Base-by-base conservation (phyloP, 148 eudicot genomes). In the Drosera capensis region DNA sequence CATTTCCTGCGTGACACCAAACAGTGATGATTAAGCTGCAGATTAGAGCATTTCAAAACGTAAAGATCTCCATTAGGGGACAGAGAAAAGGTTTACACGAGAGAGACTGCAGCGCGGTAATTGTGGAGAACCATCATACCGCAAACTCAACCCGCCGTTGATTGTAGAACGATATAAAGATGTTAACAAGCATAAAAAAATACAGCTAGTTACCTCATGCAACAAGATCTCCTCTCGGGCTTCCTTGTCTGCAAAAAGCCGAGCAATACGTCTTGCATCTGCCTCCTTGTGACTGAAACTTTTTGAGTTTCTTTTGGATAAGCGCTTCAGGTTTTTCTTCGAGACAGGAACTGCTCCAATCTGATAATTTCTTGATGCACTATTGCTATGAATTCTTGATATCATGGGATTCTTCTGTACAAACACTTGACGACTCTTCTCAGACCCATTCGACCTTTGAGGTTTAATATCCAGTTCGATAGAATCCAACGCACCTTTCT, bases 191-290 rank as follows among this genome's bases (percentile, higher is more conserved):
- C n/a, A n/a, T n/a, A 45, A 50, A 14, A n/a, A 14, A 28, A 26
- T 19, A 43, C 3, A 5, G n/a, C 39, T 43, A 19, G 14, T 51
- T 74, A 87, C 96, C 96, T 87, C 94, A 37, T 57, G 62, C 64
- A 53, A 62, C 20, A 68, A 51, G 47, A 87, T 65, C 62, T 87
- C 96, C 39, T 79, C 73, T 66, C 44, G 76, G 46, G 75, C 81
- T 72, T 65, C 65, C 68, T 72, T 72, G 17, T 71, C 51, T 46
- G 53, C 63, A 48, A 87, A 70, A 34, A 77, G 66, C 13, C 62
- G 56, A 31, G 72, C 74, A 66, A 79, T 68, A 62, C 63, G 54
- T 41, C 66, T 82, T 30, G 66, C 63, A 59, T 84, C 68, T 18
- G 80, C 45, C 49, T 72, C 78, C 61, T 58, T 79, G 42, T 67